These are phyloP conservation scores for Rhizoclosmatium globosum DNA, from an alignment of 192 early-diverging fungal species.

Conservation along the genomic window DNA sequence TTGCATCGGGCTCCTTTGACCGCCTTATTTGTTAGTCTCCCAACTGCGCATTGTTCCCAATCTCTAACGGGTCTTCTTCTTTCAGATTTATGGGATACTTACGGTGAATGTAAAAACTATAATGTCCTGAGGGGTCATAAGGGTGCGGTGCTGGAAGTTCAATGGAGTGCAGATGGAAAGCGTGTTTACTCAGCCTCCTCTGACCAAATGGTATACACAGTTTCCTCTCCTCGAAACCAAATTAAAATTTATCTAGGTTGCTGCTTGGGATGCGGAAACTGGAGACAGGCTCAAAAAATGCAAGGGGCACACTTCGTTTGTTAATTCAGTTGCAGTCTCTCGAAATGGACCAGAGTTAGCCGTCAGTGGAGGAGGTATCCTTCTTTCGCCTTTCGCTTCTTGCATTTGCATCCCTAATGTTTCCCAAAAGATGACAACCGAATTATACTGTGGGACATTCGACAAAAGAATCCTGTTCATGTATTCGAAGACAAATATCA, in stretches of 20 bases:
- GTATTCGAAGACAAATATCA: slow-evolving; percentile 52
- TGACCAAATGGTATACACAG: slow-evolving; percentile 61
- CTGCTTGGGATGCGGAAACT: slow-evolving; percentile 84
- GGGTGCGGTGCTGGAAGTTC: slow-evolving; percentile 84
- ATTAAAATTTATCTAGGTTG: slow-evolving; percentile 32
- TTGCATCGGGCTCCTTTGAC: slow-evolving; percentile 87
- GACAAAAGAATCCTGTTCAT: slow-evolving; percentile 50
- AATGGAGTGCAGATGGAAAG: slow-evolving; percentile 86
- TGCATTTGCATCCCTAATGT: neutral
- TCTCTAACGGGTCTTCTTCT: neutral
- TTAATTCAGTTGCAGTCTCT: slow-evolving; percentile 82
- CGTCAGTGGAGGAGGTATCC: slow-evolving; percentile 66
- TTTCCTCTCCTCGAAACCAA: neutral
- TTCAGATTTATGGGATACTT: slow-evolving; percentile 83
- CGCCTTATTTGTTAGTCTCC: slow-evolving; percentile 75
- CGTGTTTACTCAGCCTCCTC: slow-evolving; percentile 84
- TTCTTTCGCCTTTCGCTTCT: neutral
- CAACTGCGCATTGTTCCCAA: neutral
- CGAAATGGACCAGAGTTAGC: slow-evolving; percentile 78
- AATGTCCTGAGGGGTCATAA: slow-evolving; percentile 86
- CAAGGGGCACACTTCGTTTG: slow-evolving; percentile 80
- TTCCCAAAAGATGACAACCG: slow-evolving; percentile 77
- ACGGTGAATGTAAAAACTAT: slow-evolving; percentile 91
- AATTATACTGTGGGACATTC: slow-evolving; percentile 64
- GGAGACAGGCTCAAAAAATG: slow-evolving; percentile 84